These are phyloP conservation scores for Pseudocercospora fuligena DNA, from an alignment of 2,329 filamentous ascomycete species.

Conservation along the genomic window DNA sequence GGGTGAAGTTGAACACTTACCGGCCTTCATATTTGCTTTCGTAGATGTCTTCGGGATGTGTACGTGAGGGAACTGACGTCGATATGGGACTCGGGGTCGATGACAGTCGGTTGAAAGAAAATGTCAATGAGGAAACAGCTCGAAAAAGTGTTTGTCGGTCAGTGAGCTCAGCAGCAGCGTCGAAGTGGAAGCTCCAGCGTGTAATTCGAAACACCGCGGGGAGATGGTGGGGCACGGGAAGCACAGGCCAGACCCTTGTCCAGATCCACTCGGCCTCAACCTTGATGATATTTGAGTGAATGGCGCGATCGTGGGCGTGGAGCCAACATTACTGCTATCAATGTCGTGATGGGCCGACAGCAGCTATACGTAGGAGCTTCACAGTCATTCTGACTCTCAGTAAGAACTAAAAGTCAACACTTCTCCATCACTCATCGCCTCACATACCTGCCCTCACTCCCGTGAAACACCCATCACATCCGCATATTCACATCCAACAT, in stretches of 20 bases:
- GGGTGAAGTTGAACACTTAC: slow-evolving; percentile 24
- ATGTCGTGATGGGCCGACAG: neutral
- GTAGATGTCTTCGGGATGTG: slow-evolving; percentile 10
- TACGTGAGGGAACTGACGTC: slow-evolving; percentile 12
- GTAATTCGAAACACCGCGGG: neutral
- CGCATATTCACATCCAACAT: neutral
- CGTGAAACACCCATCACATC: neutral
- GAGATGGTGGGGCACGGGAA: neutral
- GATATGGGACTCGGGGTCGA: slow-evolving; percentile 12
- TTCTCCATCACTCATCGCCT: neutral
- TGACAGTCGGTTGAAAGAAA: slow-evolving; percentile 16
- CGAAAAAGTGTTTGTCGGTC: slow-evolving; percentile 3
- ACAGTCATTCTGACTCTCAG: neutral
- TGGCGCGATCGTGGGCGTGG: neutral
- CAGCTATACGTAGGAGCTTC: neutral
- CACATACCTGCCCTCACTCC: neutral
- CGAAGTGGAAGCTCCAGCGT: slow-evolving; percentile 2
- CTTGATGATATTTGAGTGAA: neutral
- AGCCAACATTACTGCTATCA: neutral
- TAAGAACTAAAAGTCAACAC: neutral
- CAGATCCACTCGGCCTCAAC: neutral
- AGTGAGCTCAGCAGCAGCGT: neutral
- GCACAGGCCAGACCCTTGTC: neutral
- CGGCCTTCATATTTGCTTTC: slow-evolving; percentile 37
- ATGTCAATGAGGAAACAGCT: slow-evolving; percentile 15